Evolutionary conservation across 2,329 filamentous ascomycete species (phyloP), one percentile per base, ranked within the genome.

Genomic region (Alternaria solani): DNA sequence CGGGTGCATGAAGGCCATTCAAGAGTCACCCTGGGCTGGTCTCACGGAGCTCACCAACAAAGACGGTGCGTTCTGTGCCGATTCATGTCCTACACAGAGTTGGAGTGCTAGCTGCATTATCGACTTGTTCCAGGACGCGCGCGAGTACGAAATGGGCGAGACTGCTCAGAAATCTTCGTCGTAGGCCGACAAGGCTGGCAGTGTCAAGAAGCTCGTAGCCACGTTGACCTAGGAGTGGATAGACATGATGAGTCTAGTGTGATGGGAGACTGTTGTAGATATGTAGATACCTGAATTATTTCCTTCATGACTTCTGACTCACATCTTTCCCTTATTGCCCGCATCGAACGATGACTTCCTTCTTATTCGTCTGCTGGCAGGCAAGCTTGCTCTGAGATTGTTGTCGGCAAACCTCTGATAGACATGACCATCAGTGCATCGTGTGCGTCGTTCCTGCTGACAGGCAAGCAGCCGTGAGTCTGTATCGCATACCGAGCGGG

Each of bases 91-190:
- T 26, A 97, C 95, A 0, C 95, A 99, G 79, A 91, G 95, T 54
- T 99, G 95, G 95, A 97, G 93, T 54, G 92, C 95, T 30, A 91
- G 92, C 23, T 98, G 95, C 78, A 83, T 99, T 74, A 92, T 99
- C 73, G 95, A 99, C 81, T 80, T 99, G 65, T 99, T 97, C 81
- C 94, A 97, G 84, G 95, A 99, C 78, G 94, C 93, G 18, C 67
- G 70, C 9, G 74, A 77, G 61, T 77, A 77, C 57, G 75, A 78
- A 39, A 56, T 43, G 39, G 18, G 16, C 47, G 25, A 23, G 28
- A 38, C 28, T 42, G 38, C 28, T 44, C 30, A 44, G 44, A 11
- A 56, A 18, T 4, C 36, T 32, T 44, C 32, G 23, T 41, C 38
- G 42, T 55, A 51, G 44, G 39, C 32, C 14, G 38, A 54, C 39